Base-by-base conservation (phyloP, 805 yeast species). In the Peterozyma xylosa region DNA sequence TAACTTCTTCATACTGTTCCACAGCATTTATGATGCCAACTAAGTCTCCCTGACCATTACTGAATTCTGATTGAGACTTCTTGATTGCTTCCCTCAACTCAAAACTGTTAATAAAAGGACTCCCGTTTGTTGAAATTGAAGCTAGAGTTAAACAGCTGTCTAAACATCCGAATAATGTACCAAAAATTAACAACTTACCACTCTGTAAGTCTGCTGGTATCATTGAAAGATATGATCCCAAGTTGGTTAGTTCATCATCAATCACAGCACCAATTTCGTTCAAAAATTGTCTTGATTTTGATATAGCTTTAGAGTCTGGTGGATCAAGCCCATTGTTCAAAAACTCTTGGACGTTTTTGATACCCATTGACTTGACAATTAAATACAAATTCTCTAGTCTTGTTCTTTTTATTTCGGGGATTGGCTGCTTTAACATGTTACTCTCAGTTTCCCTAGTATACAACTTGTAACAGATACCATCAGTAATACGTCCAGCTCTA, bases 401-500 rank as follows among this genome's bases (percentile, higher is more conserved):
- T 0, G 93, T 80, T 47, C 98, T 70, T 50, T 79, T 78, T 42
- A 91, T 91, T 57, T 91, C 99, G 0, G 99, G 97, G 14, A 84
- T 70, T 1, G 96, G 96, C 51, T 82, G 82, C 1, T 73, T 67
- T 13, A 73, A 64, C 91, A 89, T 84, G 17, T 61, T 58, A 1
- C 60, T 59, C 53, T 78, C 78, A 0, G 86, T 74, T 2, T 75
- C 75, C 42, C 67, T 64, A 1, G 96, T 82, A 61, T 76, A 91
- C 39, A 91, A 57, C 56, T 86, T 89, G 62, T 79, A 91, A 49
- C 97, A 89, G 11, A 69, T 66, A 45, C 99, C 99, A 21, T 70
- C 70, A 33, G 81, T 76, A 11, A 91, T 88, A 75, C 99, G 90
- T 50, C 99, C 99, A n/a, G 97, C 91, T 68, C 99, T 85, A 59